Evolutionary conservation across 768 basidiomycete species (phyloP), one percentile per base, ranked within the genome.

Genomic region (Phlebiopsis gigantea): DNA sequence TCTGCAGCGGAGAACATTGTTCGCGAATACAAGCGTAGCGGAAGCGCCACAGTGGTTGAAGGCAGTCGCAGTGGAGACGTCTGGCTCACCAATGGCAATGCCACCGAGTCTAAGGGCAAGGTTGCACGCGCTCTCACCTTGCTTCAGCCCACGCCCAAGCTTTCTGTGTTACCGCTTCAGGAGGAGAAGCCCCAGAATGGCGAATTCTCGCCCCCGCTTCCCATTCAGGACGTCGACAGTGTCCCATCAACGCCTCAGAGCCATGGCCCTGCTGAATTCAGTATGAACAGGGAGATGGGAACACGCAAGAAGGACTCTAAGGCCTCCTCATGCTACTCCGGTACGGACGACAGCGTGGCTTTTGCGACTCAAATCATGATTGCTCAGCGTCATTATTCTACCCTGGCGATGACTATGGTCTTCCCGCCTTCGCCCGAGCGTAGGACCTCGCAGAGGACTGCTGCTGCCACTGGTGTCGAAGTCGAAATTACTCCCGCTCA

Each of bases 21-120:
- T 6, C 76, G 78, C 61, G 79, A 82, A 52, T 83, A 81, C 68
- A 87, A 85, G 67, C 80, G 80, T 54, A 85, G 83, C 67, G 80
- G 77, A 46, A 82, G 80, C 58, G 61, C 72, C n/a, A 87, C 84
- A 19, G 80, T 87, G 41, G 81, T 88, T 21, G 85, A 88, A 68
- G 82, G 80, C 26, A 79, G 84, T 29, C 82, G 84, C 46, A 87
- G 85, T 61, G 84, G 85, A 24, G 87, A 89, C 62, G 81, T 89
- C 26, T 88, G 88, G 88, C 69, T 89, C 61, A 67, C 79, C 12
- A 85, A 84, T 53, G 85, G 87, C n/a, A 81, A 88, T 58, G 87
- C 87, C 6, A 72, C 85, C 21, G 83, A 85, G 48, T 84, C 84
- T 1, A 86, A 83, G 68, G 72, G 72, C 54, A 85, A 82, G 62